Percentiles rank a stretch among this genome's conserved stretches.
Evolutionary conservation across 2,329 filamentous ascomycete genomes (phyloP).

Genomic region (Helotiales sp.): DNA sequence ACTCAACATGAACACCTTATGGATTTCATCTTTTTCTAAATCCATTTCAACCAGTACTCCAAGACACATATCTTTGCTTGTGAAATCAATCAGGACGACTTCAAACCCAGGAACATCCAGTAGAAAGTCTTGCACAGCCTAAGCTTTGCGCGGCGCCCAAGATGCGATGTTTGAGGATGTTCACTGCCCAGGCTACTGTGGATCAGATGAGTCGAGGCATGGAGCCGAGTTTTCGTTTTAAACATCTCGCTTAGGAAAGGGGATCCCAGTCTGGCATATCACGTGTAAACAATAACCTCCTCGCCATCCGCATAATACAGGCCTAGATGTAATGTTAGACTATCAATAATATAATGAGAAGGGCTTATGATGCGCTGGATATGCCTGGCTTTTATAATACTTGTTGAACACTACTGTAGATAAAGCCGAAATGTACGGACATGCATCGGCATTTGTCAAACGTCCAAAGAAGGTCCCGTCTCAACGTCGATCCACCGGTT

Average conservation of each 20-base stretch:
- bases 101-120: too few species aligned
- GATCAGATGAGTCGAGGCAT: background rate
- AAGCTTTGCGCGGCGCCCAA: background rate
- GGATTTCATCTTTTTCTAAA: too few species aligned
- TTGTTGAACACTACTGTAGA: background rate
- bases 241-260: slow-evolving; percentile 14
- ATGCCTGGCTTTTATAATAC: background rate
- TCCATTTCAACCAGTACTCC: too few species aligned
- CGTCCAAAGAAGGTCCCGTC: slow-evolving; percentile 7
- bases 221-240: slow-evolving; percentile 6
- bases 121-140: background rate
- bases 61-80: too few species aligned
- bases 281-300: background rate
- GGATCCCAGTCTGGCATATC: background rate
- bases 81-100: too few species aligned
- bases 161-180: slow-evolving; percentile 8
- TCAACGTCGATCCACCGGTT: slow-evolving; percentile 8
- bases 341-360: background rate
- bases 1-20: too few species aligned
- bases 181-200: background rate
- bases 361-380: background rate
- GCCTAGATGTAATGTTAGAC: background rate
- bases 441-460: slow-evolving; percentile 8
- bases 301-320: background rate
- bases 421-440: too few species aligned